These are phyloP conservation scores for Coriaria nepalensis DNA, from an alignment of 306 rosid genomes.

Conservation along the genomic window DNA sequence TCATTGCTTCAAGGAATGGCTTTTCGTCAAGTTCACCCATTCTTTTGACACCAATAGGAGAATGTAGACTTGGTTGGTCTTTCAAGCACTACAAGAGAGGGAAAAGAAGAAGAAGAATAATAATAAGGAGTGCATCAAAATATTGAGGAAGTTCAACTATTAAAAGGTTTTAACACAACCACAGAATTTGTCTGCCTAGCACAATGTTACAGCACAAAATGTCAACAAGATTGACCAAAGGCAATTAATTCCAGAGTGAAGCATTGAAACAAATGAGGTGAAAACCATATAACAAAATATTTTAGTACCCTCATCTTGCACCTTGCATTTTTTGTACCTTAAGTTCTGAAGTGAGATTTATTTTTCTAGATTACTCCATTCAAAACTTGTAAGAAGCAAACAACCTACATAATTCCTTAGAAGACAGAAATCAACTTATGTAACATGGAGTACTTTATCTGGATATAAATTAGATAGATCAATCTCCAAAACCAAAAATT, in stretches of 20 bases:
- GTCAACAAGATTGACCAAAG: no score
- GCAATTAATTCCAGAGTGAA: neutral
- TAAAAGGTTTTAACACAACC: neutral
- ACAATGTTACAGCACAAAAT: neutral
- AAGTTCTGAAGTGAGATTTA: neutral
- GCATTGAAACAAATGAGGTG: neutral
- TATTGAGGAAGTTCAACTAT: neutral
- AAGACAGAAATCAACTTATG: neutral
- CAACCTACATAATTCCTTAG: neutral
- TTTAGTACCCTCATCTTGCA: no score
- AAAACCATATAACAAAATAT: no score
- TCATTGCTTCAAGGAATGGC: slow-evolving; percentile 71
- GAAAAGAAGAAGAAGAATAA: no score
- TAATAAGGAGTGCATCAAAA: slow-evolving; percentile 2
- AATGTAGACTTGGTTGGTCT: slow-evolving; percentile 38
- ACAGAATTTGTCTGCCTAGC: no score
- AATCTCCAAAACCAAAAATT: no score
- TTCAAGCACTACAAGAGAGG: slow-evolving; percentile 39
- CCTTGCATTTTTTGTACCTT: neutral
- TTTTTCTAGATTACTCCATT: neutral
- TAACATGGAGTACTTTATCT: neutral
- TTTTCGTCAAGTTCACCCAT: slow-evolving; percentile 85
- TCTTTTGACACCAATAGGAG: slow-evolving; percentile 58
- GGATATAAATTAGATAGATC: no score
- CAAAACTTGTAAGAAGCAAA: neutral